A percentile compares a stretch with the other conserved stretches of the same genome.
phyloP scores from a whole-genome alignment of 2,329 filamentous ascomycete species.

The Fusarium haematococcum region DNA sequence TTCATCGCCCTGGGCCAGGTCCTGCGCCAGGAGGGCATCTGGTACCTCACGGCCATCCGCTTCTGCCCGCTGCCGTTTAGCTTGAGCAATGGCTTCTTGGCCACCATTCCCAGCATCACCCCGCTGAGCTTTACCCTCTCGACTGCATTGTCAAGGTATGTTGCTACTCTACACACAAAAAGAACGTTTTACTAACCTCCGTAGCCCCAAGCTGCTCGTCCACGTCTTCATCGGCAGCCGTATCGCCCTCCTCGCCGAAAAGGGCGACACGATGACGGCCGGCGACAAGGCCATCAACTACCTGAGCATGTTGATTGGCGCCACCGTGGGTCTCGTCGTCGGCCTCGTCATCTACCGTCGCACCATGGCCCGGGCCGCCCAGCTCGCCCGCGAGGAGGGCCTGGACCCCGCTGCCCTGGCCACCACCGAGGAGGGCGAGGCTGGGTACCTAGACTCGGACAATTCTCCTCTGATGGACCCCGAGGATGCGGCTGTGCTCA shows the following conservation, averaged over 20 bases:
- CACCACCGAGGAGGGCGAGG: conserved; percentile 50
- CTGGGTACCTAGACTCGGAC: conserved; percentile 59
- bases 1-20: conserved; percentile 92
- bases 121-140: conserved; percentile 82
- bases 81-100: conserved; percentile 92
- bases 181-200: conserved; percentile 8
- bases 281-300: conserved; percentile 87
- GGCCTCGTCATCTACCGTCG: conserved; percentile 87
- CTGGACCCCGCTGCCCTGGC: conserved; percentile 34
- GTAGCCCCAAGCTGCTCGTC: conserved; percentile 85
- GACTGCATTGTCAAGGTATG: conserved; percentile 77
- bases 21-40: conserved; percentile 88
- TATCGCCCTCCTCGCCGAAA: conserved; percentile 84
- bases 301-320: conserved; percentile 79
- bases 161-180: not conserved
- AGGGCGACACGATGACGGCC: conserved; percentile 83
- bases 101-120: conserved; percentile 90
- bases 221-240: conserved; percentile 92
- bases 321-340: conserved; percentile 77
- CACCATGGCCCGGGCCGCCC: conserved; percentile 72
- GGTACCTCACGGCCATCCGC: conserved; percentile 90
- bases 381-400: conserved; percentile 63
- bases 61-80: conserved; percentile 94
- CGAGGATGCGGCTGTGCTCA: conserved; percentile 64
- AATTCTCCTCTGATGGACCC: conserved; percentile 57